Evolutionary conservation across 2,329 filamentous ascomycete species (phyloP), one percentile per base, ranked within the genome.

Genomic region (Penicillium sumatraense): DNA sequence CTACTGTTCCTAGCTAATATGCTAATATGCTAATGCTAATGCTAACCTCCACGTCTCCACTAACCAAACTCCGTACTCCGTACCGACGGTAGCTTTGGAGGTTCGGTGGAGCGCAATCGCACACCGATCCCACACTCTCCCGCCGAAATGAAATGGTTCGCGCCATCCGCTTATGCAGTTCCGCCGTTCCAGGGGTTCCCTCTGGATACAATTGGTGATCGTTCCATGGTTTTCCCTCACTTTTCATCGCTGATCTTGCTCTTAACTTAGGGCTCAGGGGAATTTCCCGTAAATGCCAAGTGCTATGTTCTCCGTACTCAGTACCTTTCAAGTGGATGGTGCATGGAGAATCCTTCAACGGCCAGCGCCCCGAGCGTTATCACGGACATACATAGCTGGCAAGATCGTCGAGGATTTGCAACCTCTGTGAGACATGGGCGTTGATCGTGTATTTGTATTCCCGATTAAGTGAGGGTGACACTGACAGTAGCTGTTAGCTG

Each of bases 331-430:
- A 29, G 27, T 29, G 27, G 27, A 29, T 7, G 6, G 27, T n/a
- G 27, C 6, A 29, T 29, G 27, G 27, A 13, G 16, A n/a, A 36
- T 36, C 33, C 33, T 9, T 40, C 36, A 40, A 40, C 36, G 36
- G 40, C 10, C 40, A 26, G 40, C 21, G 40, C 21, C n/a, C 13
- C 14, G 23, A 23, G 21, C 21, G 36, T 14, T 7, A 20, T 38
- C n/a, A 40, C 18, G 16, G 16, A 16, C 8, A 6, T 11, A 40
- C 5, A 21, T 11, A 23, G 23, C 3, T 11, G 21, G 21, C 36
- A 27, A 10, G 40, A 44, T 44, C 40, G 40, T n/a, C 40, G 21
- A 44, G 40, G 40, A 44, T 44, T 44, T 44, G 40, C 40, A 14
- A 26, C 40, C 23, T 3, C 23, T 14, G 40, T 44, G 40, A 44